Conservation (phyloP, 208 protist genomes). For the Herpetomonas tarakana region DNA sequence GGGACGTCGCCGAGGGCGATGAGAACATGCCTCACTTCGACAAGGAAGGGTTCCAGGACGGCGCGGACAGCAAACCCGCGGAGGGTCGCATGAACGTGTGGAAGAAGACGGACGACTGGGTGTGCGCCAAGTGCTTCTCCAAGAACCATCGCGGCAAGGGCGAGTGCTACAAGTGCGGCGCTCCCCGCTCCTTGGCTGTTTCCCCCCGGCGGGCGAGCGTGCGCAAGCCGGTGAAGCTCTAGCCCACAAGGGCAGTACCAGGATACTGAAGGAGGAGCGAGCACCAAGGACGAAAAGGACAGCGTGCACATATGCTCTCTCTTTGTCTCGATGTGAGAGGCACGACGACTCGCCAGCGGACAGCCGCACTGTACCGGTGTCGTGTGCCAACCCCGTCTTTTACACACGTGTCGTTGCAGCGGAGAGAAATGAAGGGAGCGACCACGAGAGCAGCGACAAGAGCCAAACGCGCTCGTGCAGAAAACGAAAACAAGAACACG, state of each 20-base stretch:
- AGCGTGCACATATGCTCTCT: no score
- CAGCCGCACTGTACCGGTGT: no score
- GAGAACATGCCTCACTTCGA: slow-evolving; percentile 41
- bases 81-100: slow-evolving; percentile 35
- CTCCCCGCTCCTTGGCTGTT: slow-evolving; percentile 41
- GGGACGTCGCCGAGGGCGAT: slow-evolving; percentile 6
- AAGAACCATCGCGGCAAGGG: slow-evolving; percentile 58
- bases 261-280: no score
- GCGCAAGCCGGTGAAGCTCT: slow-evolving; percentile 81
- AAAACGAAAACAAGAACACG: no score
- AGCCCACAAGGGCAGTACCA: neutral
- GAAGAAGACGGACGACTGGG: slow-evolving; percentile 66
- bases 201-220: slow-evolving; percentile 33
- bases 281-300: no score
- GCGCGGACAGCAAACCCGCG: slow-evolving; percentile 16
- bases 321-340: no score
- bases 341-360: no score
- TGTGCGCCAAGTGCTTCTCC: slow-evolving; percentile 84
- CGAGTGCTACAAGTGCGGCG: slow-evolving; percentile 82
- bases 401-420: no score
- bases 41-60: slow-evolving; percentile 75
- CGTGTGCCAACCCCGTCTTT: no score
- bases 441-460: no score
- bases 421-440: no score
- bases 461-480: no score